Percentiles rank a stretch among this genome's conserved stretches.
phyloP scores from a whole-genome alignment of 2,329 filamentous ascomycete species.

The Fusarium papillatum region DNA sequence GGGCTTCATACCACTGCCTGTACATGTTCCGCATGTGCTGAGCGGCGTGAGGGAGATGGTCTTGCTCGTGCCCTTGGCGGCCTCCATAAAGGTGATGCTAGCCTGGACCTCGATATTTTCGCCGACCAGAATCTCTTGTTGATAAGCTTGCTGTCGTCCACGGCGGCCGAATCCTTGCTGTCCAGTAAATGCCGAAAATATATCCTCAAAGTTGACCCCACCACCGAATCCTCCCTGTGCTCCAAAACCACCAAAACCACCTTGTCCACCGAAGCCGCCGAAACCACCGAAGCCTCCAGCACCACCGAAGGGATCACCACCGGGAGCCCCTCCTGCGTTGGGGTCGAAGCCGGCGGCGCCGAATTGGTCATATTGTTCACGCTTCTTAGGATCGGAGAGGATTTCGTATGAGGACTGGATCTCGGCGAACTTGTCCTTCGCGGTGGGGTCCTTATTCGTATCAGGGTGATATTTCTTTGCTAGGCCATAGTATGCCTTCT shows the following conservation, averaged over 20 bases:
- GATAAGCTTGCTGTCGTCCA: slow-evolving; percentile 72
- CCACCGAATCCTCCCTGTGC: slow-evolving; percentile 78
- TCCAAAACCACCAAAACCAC: slow-evolving; percentile 34
- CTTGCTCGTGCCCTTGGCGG: slow-evolving; percentile 90
- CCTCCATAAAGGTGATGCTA: slow-evolving; percentile 95
- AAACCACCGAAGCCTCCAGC: slow-evolving; percentile 74
- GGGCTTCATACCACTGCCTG: slow-evolving; percentile 86
- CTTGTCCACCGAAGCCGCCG: slow-evolving; percentile 39
- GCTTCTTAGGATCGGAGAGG: slow-evolving; percentile 93
- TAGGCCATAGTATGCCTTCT: slow-evolving; percentile 97
- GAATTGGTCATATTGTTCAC: slow-evolving; percentile 91
- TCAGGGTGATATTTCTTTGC: slow-evolving; percentile 99
- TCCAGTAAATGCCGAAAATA: slow-evolving; percentile 89
- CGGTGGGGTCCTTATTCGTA: slow-evolving; percentile 94
- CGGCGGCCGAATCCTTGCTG: slow-evolving; percentile 65
- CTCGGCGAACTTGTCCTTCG: slow-evolving; percentile 95
- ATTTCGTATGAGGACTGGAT: slow-evolving; percentile 96
- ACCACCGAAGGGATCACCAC: slow-evolving; percentile 65
- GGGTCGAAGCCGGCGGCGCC: slow-evolving; percentile 91
- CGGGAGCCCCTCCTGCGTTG: slow-evolving; percentile 70
- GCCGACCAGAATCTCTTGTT: slow-evolving; percentile 86
- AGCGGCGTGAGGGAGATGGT: slow-evolving; percentile 90
- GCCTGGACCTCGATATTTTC: slow-evolving; percentile 97
- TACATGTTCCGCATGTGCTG: slow-evolving; percentile 85
- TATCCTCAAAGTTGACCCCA: slow-evolving; percentile 95